phyloP scores from a whole-genome alignment of 2,329 filamentous ascomycete species.

The Xylariaceae sp. region DNA sequence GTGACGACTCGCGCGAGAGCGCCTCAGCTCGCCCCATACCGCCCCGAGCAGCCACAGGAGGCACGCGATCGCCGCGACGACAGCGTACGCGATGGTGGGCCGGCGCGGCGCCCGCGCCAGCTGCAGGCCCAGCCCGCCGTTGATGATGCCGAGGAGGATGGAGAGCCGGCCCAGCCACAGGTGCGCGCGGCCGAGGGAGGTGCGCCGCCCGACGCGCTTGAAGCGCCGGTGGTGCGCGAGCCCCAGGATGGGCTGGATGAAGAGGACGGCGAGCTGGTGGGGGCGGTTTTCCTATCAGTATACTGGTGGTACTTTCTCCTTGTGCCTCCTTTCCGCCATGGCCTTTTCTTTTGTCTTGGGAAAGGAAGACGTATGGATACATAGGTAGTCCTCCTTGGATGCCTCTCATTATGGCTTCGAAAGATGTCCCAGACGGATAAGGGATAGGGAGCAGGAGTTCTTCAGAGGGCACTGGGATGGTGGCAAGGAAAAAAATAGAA shows the following conservation, averaged over 20 bases:
- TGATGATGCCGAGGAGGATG: constrained; percentile 35
- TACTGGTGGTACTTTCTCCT: too few species aligned
- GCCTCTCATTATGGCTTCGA: too few species aligned
- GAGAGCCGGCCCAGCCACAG: constrained; percentile 33
- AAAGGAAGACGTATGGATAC: too few species aligned
- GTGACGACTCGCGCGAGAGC: constrained; percentile 3
- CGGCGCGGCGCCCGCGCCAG: constrained; percentile 23
- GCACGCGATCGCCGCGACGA: constrained; percentile 31
- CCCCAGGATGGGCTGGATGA: constrained; percentile 35
- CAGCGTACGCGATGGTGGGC: constrained; percentile 29
- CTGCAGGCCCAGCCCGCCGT: constrained; percentile 36
- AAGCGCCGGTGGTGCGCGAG: constrained; percentile 34
- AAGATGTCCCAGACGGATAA: too few species aligned
- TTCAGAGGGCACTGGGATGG: too few species aligned
- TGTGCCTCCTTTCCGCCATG: too few species aligned
- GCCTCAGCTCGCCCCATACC: constrained; percentile 22
- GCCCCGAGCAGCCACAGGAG: constrained; percentile 29
- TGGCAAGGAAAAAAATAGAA: too few species aligned
- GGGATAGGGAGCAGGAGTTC: too few species aligned
- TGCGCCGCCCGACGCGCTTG: constrained; percentile 29
- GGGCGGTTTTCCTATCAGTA: too few species aligned
- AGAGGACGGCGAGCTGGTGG: constrained; percentile 28
- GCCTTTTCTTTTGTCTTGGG: too few species aligned
- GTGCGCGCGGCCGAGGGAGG: constrained; percentile 35
- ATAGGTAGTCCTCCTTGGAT: too few species aligned